Evolutionary conservation across 176 grass and related monocot genomes (phyloP).

Genomic region (Otatea glauca): DNA sequence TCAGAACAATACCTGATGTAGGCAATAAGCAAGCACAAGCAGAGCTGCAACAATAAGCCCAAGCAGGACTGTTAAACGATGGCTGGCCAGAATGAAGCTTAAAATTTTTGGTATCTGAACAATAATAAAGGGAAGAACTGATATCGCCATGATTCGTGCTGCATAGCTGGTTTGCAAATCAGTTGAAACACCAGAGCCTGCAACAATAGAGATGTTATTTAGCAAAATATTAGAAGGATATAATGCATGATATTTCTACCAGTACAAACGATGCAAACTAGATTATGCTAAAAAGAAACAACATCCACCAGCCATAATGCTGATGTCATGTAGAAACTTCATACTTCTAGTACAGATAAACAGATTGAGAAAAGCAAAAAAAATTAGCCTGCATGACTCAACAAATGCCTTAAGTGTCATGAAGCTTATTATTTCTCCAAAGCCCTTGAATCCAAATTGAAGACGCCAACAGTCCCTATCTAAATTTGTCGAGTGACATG

Average conservation of each 20-base stretch:
- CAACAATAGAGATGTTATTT: conserved; percentile 28
- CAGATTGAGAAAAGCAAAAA: neutral
- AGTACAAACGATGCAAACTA: conserved; percentile 5
- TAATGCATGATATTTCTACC: neutral
- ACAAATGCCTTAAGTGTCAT: neutral
- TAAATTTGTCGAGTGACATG: neutral
- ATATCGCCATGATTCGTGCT: conserved; percentile 86
- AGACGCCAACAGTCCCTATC: neutral
- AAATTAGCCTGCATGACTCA: neutral
- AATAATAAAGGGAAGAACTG: conserved; percentile 85
- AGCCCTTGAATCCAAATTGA: neutral
- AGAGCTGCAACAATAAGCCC: conserved; percentile 62
- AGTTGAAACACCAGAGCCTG: conserved; percentile 83
- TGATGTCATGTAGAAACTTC: conserved; percentile 21
- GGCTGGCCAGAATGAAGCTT: conserved; percentile 69
- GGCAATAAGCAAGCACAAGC: conserved; percentile 76
- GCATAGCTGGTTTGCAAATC: conserved; percentile 82
- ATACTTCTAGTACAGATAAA: conserved; percentile 3
- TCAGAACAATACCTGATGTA: conserved; percentile 79
- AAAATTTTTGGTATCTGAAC: conserved; percentile 81
- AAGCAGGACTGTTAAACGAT: conserved; percentile 61
- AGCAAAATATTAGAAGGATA: conserved; percentile 21
- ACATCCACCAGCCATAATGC: neutral
- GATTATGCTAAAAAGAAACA: neutral
- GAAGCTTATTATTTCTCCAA: neutral